phyloP scores from a whole-genome alignment of 208 protist genomes.

The Leishmania arabica region DNA sequence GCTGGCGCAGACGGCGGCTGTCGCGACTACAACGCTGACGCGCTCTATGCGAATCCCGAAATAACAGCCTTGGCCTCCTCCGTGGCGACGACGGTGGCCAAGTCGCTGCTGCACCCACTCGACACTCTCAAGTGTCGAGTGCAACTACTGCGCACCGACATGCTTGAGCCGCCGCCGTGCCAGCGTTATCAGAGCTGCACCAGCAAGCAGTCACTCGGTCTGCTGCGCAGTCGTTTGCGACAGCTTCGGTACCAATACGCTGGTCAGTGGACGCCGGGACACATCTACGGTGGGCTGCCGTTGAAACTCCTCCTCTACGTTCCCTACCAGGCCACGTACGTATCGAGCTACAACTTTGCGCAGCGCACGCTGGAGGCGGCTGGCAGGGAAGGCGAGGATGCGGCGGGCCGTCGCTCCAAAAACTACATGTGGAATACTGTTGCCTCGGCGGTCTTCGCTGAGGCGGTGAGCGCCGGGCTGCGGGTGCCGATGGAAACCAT shows the following conservation, averaged over 20 bases:
- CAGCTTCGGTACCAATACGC: slow-evolving; percentile 46
- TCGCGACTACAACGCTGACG: neutral
- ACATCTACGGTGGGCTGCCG: slow-evolving; percentile 78
- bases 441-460: slow-evolving; percentile 48
- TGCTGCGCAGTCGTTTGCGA: slow-evolving; percentile 11
- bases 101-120: slow-evolving; percentile 78
- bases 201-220: neutral
- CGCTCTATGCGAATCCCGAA: slow-evolving; percentile 16
- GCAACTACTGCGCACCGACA: slow-evolving; percentile 44
- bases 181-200: neutral
- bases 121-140: slow-evolving; percentile 86
- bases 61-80: slow-evolving; percentile 50
- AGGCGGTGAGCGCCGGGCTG: slow-evolving; percentile 55
- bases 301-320: slow-evolving; percentile 76
- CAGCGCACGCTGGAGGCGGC: slow-evolving; percentile 23
- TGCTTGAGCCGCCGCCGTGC: neutral
- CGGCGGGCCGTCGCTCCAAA: neutral
- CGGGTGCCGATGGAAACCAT: slow-evolving; percentile 88
- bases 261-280: slow-evolving; percentile 56
- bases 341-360: slow-evolving; percentile 58
- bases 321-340: slow-evolving; percentile 80
- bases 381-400: neutral
- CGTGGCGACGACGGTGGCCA: slow-evolving; percentile 55
- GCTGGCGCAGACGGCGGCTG: no score
- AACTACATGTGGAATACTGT: slow-evolving; percentile 44